These are phyloP conservation scores for Metarhizium album DNA, from an alignment of 2,329 filamentous ascomycete genomes.

Conservation along the genomic window DNA sequence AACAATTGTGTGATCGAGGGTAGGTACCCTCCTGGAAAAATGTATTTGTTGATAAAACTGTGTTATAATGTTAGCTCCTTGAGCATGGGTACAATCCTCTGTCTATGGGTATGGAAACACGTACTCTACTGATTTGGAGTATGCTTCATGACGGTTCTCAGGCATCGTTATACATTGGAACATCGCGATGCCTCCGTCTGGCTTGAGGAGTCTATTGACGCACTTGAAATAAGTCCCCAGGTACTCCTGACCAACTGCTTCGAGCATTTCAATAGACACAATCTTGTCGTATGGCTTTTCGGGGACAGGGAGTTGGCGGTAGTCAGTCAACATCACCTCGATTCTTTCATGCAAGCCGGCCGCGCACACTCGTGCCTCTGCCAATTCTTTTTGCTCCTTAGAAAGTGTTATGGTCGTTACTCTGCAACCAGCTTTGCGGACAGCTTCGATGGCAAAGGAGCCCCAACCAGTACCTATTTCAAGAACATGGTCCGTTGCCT, in stretches of 20 bases:
- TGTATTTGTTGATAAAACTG: slow-evolving; percentile 64
- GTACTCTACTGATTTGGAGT: slow-evolving; percentile 54
- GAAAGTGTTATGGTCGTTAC: slow-evolving; percentile 61
- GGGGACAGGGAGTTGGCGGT: slow-evolving; percentile 48
- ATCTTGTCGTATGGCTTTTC: slow-evolving; percentile 55
- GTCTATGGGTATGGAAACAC: slow-evolving; percentile 10
- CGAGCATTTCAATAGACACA: slow-evolving; percentile 68
- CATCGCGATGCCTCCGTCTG: slow-evolving; percentile 53
- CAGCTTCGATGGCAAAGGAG: slow-evolving; percentile 60
- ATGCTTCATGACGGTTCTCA: slow-evolving; percentile 54
- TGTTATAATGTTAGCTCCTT: slow-evolving; percentile 4
- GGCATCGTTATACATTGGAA: slow-evolving; percentile 75
- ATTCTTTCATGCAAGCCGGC: slow-evolving; percentile 52
- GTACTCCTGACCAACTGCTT: slow-evolving; percentile 60
- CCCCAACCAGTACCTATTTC: slow-evolving; percentile 73
- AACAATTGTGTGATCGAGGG: slow-evolving; percentile 46
- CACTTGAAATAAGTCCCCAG: slow-evolving; percentile 56
- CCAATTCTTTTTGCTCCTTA: slow-evolving; percentile 56
- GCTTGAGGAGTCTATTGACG: slow-evolving; percentile 53
- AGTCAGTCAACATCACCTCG: slow-evolving; percentile 57
- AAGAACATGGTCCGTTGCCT: slow-evolving; percentile 55
- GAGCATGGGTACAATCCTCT: neutral
- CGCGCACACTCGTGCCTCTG: slow-evolving; percentile 50
- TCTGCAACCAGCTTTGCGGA: slow-evolving; percentile 52
- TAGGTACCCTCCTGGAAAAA: slow-evolving; percentile 68